These are phyloP conservation scores for Celoporthe dispersa DNA, from an alignment of 2,329 filamentous ascomycete genomes.

Conservation along the genomic window DNA sequence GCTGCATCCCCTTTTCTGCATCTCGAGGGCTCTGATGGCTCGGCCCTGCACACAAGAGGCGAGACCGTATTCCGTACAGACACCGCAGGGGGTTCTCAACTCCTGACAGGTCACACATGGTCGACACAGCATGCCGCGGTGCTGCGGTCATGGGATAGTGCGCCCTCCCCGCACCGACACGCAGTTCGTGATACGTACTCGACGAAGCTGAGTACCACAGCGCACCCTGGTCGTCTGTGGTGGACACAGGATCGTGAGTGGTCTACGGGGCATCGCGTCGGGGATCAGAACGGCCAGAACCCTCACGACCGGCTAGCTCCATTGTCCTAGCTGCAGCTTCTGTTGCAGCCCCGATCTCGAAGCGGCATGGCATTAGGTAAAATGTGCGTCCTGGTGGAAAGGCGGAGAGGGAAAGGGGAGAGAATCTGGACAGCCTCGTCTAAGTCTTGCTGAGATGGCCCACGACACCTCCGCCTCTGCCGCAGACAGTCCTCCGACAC, in stretches of 20 bases:
- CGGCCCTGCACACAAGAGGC: too few species aligned
- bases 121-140: background rate
- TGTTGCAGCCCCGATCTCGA: background rate
- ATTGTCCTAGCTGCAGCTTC: background rate
- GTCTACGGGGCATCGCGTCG: background rate
- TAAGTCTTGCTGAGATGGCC: background rate
- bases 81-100: background rate
- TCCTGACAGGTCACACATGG: conserved; percentile 4
- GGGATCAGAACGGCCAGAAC: conserved; percentile 1
- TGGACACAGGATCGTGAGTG: background rate
- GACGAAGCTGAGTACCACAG: background rate
- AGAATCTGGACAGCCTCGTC: background rate
- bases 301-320: background rate
- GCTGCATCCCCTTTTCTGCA: background rate
- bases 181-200: background rate
- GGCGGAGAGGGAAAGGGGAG: background rate
- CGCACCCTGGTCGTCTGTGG: background rate
- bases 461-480: background rate
- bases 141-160: background rate
- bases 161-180: background rate
- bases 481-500: background rate
- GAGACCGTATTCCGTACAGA: background rate
- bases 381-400: background rate
- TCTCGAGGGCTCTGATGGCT: background rate
- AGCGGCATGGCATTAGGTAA: conserved; percentile 12